These are phyloP conservation scores for Metschnikowia henanensis DNA, from an alignment of 805 yeast species.

Conservation along the genomic window DNA sequence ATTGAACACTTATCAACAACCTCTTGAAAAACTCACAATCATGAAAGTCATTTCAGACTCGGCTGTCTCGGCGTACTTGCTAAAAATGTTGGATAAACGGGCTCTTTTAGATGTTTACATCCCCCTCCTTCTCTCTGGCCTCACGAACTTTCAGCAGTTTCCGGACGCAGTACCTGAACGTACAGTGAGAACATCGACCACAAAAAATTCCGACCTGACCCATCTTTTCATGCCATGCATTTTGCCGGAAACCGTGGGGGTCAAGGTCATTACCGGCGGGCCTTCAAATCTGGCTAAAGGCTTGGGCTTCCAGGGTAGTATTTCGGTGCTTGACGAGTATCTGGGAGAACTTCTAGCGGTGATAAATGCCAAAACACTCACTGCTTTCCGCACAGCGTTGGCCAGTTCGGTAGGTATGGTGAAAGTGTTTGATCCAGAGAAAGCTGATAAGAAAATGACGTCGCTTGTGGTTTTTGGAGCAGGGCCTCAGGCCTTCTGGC, in stretches of 20 bases:
- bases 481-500: constrained; percentile 70
- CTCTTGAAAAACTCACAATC: too few species aligned
- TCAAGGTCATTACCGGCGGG: constrained; percentile 61
- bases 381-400: constrained; percentile 69
- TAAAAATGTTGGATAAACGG: constrained; percentile 23
- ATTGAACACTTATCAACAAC: too few species aligned
- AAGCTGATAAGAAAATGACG: constrained; percentile 23
- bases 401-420: constrained; percentile 50
- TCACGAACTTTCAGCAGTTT: constrained; percentile 41
- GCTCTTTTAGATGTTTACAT: constrained; percentile 35
- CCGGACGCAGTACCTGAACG: constrained; percentile 54
- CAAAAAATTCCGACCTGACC: constrained; percentile 31
- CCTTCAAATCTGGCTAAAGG: constrained; percentile 28
- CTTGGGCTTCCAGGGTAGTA: constrained; percentile 59
- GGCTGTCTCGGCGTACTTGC: constrained; percentile 26
- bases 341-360: constrained; percentile 55
- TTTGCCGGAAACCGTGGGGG: constrained; percentile 51
- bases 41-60: constrained; percentile 36
- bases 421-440: constrained; percentile 23
- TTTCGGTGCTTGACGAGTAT: constrained; percentile 48
- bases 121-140: constrained; percentile 33
- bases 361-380: constrained; percentile 55
- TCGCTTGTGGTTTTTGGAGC: constrained; percentile 52
- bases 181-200: constrained; percentile 43
- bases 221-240: constrained; percentile 71